phyloP scores from a whole-genome alignment of 331 rosid genomes.

The Erythrophleum ivorense region DNA sequence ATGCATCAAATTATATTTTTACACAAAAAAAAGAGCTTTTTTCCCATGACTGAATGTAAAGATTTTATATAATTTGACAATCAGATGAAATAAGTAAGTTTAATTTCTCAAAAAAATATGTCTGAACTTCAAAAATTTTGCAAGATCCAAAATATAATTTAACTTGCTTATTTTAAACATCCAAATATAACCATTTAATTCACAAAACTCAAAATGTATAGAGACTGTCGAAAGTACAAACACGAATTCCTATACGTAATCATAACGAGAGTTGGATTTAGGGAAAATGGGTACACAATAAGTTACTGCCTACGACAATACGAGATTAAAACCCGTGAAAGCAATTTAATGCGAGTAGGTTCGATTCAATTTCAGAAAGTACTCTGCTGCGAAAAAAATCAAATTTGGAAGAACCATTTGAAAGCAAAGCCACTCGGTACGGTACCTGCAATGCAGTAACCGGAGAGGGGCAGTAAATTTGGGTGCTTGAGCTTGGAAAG shows the following conservation, averaged over 20 bases:
- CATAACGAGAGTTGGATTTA: conserved; percentile 34
- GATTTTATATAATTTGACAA: no score
- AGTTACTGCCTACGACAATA: conserved; percentile 44
- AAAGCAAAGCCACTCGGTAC: neutral
- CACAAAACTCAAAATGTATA: neutral
- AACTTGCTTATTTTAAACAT: neutral
- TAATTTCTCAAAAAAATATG: no score
- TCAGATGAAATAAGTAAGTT: no score
- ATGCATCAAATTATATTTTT: no score
- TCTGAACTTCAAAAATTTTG: neutral
- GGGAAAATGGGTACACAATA: conserved; percentile 7
- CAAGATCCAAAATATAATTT: no score
- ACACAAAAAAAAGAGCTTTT: no score
- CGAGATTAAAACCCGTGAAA: conserved; percentile 55
- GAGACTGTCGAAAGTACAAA: conserved; percentile 17
- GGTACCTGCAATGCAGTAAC: conserved; percentile 96
- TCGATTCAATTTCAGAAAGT: conserved; percentile 8
- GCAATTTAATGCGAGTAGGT: conserved; percentile 44
- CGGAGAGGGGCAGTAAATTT: conserved; percentile 81
- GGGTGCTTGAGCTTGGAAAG: conserved; percentile 76
- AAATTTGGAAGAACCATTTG: neutral
- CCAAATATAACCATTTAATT: neutral
- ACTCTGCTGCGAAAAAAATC: neutral
- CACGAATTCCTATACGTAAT: conserved; percentile 40
- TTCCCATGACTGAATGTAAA: no score